Base-by-base conservation (phyloP, 2,329 filamentous ascomycete species). In the Pseudogymnoascus verrucosus region DNA sequence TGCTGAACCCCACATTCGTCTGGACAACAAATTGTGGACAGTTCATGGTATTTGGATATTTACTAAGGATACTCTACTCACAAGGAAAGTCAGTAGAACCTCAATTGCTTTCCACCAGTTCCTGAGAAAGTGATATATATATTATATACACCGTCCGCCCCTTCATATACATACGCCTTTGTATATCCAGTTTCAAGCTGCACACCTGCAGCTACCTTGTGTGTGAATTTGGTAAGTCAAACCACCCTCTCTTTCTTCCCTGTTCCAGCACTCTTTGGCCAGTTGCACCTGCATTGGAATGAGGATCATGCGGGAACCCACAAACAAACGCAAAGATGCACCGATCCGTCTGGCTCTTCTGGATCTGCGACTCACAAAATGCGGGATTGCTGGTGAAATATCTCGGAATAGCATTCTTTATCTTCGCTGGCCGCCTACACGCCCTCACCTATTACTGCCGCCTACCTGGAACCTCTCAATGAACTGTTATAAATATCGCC, bases 1-100 rank as follows among this genome's bases (percentile, higher is more conserved):
- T 54, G 44, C 44, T 54, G 44, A 54, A 54, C 44, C 44, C 44
- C 44, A 54, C 44, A 54, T 54, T 54, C 44, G 44, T 54, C 44
- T 28, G 44, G 23, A 54, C 44, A 54, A 54, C 44, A 54, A 54
- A 54, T 54, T 54, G 44, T 54, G 44, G 44, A 54, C 44, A 54
- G 44, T 54, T 54, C 44, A 54, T 54, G 44, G 44, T 54, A 54
- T 54, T 51, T 31, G 23, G 44, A 54, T 54, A 54, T 54, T 54
- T 54, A 54, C 44, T 6, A 28, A 51, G 12, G 44, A 10, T 11
- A 26, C 21, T 23, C 21, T 23, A 34, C 11, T 34, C 23, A 5
- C 8, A 54, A 28, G 44, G 44, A 54, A 54, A 54, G 44, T 54
- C 44, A 4, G 44, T 54, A 54, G 44, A 54, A 54, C 44, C 12